Base-by-base conservation (phyloP, 1,284 basidiomycete genomes). In the Meripilus lineatus region DNA sequence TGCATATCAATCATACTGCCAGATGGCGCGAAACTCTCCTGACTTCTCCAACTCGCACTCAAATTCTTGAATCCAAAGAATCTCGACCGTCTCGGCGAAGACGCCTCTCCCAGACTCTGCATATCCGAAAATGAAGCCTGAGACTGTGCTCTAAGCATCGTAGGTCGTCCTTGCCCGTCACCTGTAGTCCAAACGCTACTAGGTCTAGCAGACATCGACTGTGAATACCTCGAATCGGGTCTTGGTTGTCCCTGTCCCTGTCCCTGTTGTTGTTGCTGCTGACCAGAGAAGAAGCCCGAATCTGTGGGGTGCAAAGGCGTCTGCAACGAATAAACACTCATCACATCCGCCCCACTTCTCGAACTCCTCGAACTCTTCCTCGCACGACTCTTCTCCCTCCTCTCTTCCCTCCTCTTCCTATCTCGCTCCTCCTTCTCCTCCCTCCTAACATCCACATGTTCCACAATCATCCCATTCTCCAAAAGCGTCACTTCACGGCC, bases 1-100 rank as follows among this genome's bases (percentile, higher is more conserved):
- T 93, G 91, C 91, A 93, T 93, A 61, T 93, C 88, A 59, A 93
- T 72, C 89, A 93, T 91, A 58, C 91, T 89, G 5, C 89, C 90
- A 23, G 86, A 87, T 14, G 76, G 72, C 2, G 85, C 83, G 36
- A 90, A 65, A 57, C 87, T 89, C 46, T 88, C 85, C 53, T 81
- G 80, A 59, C 86, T 89, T 51, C 76, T 70, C 78, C 82, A 88
- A 5, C 81, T 81, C 41, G 81, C 71, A 48, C 83, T 86, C 47
- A 85, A 71, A 52, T 89, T 88, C 65, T 77, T 83, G 58, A 88
- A 80, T 2, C 85, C 87, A 59, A 93, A 90, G 71, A 93, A 89
- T 49, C 85, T 80, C 4, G 84, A 74, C 50, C 84, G 72, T 57
- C 85, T 66, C 49, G 86, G 75, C 42, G 87, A 85, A 41, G 63